Evolutionary conservation across 345 rosid genomes (phyloP).

Genomic region (Syzygium jambos): DNA sequence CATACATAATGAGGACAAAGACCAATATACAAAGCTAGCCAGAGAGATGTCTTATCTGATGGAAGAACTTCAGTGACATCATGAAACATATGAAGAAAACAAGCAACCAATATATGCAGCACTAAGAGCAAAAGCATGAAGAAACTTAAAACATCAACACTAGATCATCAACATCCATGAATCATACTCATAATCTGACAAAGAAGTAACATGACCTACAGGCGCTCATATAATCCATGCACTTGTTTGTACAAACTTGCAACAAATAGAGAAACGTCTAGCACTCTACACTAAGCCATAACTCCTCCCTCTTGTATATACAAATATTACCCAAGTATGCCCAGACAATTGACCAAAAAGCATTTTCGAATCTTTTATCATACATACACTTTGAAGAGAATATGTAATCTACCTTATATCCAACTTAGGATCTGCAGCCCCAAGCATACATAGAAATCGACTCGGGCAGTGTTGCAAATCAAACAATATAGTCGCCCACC

Average conservation of each 20-base stretch:
- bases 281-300: not conserved
- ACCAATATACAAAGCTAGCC: not conserved
- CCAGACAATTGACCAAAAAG: not conserved
- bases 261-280: not conserved
- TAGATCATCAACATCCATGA: not conserved
- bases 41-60: not conserved
- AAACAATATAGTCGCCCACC: conserved; percentile 86
- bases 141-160: not conserved
- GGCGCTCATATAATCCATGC: not conserved
- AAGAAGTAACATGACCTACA: not conserved
- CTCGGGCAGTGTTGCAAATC: conserved; percentile 84
- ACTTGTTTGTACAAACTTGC: not conserved
- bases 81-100: not conserved
- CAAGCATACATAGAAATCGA: conserved; percentile 88
- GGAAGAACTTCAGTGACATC: not conserved
- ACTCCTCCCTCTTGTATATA: not conserved
- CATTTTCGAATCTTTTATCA: not conserved
- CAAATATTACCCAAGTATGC: not conserved
- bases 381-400: not conserved
- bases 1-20: not conserved
- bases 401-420: conserved; percentile 63
- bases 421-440: conserved; percentile 73
- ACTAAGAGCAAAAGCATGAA: not conserved
- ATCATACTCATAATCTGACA: not conserved
- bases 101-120: not conserved